Base-by-base conservation (phyloP, 768 basidiomycete species). In the Kwoniella pini region DNA sequence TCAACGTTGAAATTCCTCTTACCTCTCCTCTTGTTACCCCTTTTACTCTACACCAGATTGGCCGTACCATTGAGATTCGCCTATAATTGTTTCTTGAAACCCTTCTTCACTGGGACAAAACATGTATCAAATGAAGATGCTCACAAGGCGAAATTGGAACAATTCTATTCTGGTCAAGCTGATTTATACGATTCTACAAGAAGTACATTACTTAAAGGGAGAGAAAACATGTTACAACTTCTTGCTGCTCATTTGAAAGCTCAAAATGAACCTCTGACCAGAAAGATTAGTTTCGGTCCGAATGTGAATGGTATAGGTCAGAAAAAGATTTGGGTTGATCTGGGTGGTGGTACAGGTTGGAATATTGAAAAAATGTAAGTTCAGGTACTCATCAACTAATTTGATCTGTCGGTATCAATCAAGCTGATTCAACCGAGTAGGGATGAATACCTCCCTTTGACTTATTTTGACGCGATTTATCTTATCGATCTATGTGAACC, bases 261-360 rank as follows among this genome's bases (percentile, higher is more conserved):
- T 2, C 80, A 87, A 61, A 64, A 33, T 70, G 52, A 62, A 36
- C 48, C 48, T 13, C 15, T 50, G 24, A 17, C 31, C 6, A 21
- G 30, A n/a, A 31, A 44, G 31, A 30, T 9, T 50, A 27, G 24
- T 19, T 13, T 13, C 6, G 40, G 40, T 13, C 45, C 40, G 22
- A 70, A 24, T 39, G 15, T 12, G 38, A 30, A 40, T 28, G 53
- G 24, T 13, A 21, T 27, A 24, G 65, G 80, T 5, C 80, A 82
- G 0, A 74, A 79, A 0, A 82, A 88, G 17, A 82, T 90, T 13
- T 90, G 88, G 88, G 82, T 90, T 17, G 88, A 90, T 71, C 85
- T 90, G 57, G 87, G 88, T 15, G 88, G 88, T 30, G 88, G 88
- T 26, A 89, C 88, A 12, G 85, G 85, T 5, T 85, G 85, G 80